A percentile compares a stretch with the other conserved stretches of the same genome.
Evolutionary conservation across 2,329 filamentous ascomycete species (phyloP).

Genomic region (Metarhizium robertsii): DNA sequence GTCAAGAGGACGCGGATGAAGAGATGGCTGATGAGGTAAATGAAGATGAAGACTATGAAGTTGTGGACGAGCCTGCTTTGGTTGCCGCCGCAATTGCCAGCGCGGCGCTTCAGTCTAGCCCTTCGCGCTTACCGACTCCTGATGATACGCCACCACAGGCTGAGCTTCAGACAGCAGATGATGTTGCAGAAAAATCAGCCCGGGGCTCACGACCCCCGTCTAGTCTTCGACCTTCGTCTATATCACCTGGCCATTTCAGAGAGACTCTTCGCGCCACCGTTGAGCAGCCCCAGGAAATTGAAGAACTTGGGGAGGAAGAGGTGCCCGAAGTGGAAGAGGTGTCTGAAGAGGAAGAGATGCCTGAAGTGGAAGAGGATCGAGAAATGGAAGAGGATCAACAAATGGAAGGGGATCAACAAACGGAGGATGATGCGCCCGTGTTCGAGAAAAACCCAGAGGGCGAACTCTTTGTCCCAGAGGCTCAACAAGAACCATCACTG

Average conservation of each 20-base stretch:
- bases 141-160: slow-evolving; percentile 39
- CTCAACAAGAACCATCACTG: slow-evolving; percentile 6
- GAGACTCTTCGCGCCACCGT: not conserved
- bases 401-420: not conserved
- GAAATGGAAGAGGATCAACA: not conserved
- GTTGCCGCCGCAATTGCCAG: slow-evolving; percentile 18
- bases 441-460: not conserved
- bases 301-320: slow-evolving; percentile 9
- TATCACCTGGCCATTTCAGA: not conserved
- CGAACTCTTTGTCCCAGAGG: not conserved
- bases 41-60: slow-evolving; percentile 5
- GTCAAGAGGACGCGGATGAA: not conserved
- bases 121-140: slow-evolving; percentile 41
- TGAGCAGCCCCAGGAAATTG: not conserved
- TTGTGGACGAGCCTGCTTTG: not conserved
- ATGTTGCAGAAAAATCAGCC: slow-evolving; percentile 12
- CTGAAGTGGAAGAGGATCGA: too few relatives aligned
- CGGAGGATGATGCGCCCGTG: not conserved
- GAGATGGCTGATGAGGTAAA: slow-evolving; percentile 5
- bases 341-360: slow-evolving; percentile 1
- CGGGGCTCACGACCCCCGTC: slow-evolving; percentile 1
- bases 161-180: slow-evolving; percentile 12
- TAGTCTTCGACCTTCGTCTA: not conserved
- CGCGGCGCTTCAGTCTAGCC: slow-evolving; percentile 26
- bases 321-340: too few relatives aligned